Conservation (phyloP, 106 monocot genomes). For the Phalaenopsis aphrodite region DNA sequence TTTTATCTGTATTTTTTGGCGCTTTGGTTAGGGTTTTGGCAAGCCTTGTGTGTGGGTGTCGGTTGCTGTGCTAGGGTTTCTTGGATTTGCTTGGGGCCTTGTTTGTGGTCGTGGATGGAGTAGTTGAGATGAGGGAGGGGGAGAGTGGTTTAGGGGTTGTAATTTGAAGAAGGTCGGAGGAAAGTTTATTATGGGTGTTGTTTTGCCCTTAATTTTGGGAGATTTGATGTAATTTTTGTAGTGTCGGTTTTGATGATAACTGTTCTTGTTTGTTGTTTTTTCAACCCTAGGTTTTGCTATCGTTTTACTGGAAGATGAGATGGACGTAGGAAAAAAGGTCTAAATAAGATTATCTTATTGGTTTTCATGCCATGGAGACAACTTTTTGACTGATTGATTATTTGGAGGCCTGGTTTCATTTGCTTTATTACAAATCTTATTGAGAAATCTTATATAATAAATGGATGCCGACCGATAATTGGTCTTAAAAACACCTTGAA, state of each 20-base stretch:
- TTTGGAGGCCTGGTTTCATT: not conserved
- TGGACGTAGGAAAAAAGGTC: not conserved
- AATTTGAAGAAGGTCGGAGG: not conserved
- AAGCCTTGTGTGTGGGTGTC: not conserved
- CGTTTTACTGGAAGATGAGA: not conserved
- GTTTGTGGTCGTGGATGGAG: not conserved
- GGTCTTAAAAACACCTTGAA: not conserved
- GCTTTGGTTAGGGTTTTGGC: not conserved
- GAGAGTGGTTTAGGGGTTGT: not conserved
- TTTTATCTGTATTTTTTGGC: not conserved
- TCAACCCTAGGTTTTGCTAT: not conserved
- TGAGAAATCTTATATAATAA: not conserved
- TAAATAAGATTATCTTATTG: not conserved
- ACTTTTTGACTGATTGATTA: not conserved
- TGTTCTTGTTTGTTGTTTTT: not conserved
- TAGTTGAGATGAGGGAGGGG: not conserved
- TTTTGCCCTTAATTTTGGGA: not conserved
- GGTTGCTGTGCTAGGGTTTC: constrained; percentile 5
- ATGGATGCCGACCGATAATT: not conserved
- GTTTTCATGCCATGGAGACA: not conserved
- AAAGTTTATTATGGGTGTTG: not conserved
- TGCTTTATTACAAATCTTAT: not conserved
- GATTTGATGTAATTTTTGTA: not conserved
- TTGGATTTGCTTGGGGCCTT: not conserved
- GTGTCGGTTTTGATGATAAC: not conserved